Evolutionary conservation across 805 yeast genomes (phyloP).

Genomic region (Saccharomyces jurei): DNA sequence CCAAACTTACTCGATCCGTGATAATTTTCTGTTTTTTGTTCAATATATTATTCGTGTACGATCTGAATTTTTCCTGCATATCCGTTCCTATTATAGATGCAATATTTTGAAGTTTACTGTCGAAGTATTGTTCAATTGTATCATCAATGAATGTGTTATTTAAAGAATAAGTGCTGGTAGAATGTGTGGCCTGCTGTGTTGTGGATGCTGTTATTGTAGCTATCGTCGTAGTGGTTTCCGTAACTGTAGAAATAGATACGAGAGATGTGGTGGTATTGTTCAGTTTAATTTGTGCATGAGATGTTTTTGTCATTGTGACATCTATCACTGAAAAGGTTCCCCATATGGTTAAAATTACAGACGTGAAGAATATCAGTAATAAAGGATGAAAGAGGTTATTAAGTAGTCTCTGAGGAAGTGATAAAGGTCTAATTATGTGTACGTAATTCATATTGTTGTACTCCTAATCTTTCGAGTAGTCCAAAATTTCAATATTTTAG

Average conservation of each 20-base stretch:
- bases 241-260: slow-evolving; percentile 1
- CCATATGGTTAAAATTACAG: slow-evolving; percentile 11
- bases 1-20: not conserved
- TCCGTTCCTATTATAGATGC: not conserved
- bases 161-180: not conserved
- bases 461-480: not conserved
- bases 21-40: not conserved
- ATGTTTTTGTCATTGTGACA: not conserved
- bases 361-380: slow-evolving; percentile 5
- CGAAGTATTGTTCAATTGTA: slow-evolving; percentile 2
- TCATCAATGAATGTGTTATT: not conserved
- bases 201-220: slow-evolving; percentile 1
- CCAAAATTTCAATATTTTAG: not conserved
- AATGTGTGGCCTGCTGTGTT: slow-evolving; percentile 1
- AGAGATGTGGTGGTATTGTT: not conserved
- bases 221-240: slow-evolving; percentile 1
- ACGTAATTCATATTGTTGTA: not conserved
- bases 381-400: slow-evolving; percentile 10
- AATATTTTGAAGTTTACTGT: not conserved
- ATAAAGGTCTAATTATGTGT: slow-evolving; percentile 3
- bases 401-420: slow-evolving; percentile 11
- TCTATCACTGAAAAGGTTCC: slow-evolving; percentile 2
- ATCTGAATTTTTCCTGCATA: slow-evolving; percentile 2
- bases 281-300: not conserved
- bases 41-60: slow-evolving; percentile 6